phyloP scores from a whole-genome alignment of 78 protist genomes.

The Dictyostelium purpureum region DNA sequence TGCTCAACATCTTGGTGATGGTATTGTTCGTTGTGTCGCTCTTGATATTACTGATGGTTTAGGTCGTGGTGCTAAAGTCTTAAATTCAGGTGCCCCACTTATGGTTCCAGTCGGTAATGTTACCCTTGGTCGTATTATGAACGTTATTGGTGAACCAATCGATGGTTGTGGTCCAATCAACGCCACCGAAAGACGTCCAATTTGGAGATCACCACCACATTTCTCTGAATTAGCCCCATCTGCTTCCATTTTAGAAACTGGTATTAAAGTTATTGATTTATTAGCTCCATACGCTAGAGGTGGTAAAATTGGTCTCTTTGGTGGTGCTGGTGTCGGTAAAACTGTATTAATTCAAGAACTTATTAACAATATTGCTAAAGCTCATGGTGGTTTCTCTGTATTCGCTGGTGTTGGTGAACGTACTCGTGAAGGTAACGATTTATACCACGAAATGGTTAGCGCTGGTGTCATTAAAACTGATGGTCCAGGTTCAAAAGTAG shows the following conservation, averaged over 20 bases:
- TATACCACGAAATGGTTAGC: conserved; percentile 98
- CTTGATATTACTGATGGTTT: conserved; percentile 99
- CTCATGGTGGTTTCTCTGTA: conserved; percentile 99
- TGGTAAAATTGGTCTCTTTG: conserved; percentile 99
- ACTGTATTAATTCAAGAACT: conserved; percentile 97
- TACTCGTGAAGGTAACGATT: conserved; percentile 99
- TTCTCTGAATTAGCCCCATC: conserved; percentile 93
- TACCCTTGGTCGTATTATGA: conserved; percentile 99
- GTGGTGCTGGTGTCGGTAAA: conserved; percentile 99
- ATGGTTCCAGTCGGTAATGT: conserved; percentile 97
- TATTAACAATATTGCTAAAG: conserved; percentile 99
- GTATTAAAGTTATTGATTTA: conserved; percentile 98
- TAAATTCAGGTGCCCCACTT: conserved; percentile 96
- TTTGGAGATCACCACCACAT: conserved; percentile 95
- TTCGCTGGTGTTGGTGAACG: conserved; percentile 99
- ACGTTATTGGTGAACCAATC: conserved; percentile 99
- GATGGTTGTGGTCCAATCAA: conserved; percentile 96
- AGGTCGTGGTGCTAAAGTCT: conserved; percentile 92
- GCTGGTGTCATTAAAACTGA: conserved; percentile 97
- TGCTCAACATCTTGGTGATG: conserved; percentile 98
- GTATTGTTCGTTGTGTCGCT: conserved; percentile 98
- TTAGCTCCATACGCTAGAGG: conserved; percentile 98
- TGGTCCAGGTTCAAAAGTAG: conserved; percentile 94
- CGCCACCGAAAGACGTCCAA: conserved; percentile 82
- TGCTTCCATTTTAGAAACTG: conserved; percentile 96